Percentiles rank a stretch among this genome's conserved stretches.
phyloP scores from a whole-genome alignment of 1,139 yeast genomes.

The Candida sanyaensis region DNA sequence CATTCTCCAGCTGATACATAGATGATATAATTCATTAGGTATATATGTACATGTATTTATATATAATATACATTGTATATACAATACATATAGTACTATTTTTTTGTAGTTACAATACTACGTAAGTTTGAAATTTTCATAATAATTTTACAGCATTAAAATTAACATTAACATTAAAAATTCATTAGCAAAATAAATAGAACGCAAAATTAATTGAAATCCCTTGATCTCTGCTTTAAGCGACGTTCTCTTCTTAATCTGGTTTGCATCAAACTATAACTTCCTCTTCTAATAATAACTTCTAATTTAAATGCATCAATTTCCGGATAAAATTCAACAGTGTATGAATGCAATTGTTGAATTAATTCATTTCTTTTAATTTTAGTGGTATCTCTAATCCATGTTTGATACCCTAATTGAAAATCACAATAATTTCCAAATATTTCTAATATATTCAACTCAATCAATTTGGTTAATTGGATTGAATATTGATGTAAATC shows the following conservation, averaged over 20 bases:
- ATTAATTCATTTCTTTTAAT: constrained; percentile 52
- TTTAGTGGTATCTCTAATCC: constrained; percentile 75
- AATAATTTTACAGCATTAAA: neutral
- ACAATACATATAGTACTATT: neutral
- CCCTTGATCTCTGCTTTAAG: constrained; percentile 5
- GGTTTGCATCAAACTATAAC: constrained; percentile 81
- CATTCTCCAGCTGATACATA: constrained; percentile 74
- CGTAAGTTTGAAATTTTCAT: neutral
- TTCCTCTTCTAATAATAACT: constrained; percentile 73
- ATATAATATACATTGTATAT: neutral
- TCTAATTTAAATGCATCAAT: constrained; percentile 55
- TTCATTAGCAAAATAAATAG: constrained; percentile 1
- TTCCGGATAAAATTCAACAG: constrained; percentile 52
- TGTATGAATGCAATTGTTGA: constrained; percentile 47
- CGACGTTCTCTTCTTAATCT: constrained; percentile 69
- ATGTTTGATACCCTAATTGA: constrained; percentile 71
- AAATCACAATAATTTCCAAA: constrained; percentile 62
- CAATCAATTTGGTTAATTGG: constrained; percentile 37
- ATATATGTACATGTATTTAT: neutral
- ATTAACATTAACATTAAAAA: too few relatives aligned
- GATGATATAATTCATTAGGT: neutral
- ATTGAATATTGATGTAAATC: constrained; percentile 24
- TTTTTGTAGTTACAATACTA: neutral
- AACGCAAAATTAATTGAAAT: neutral
- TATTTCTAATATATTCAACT: constrained; percentile 57